Evolutionary conservation across 1,139 yeast genomes (phyloP).

Genomic region (Geotrichum klebahnii): DNA sequence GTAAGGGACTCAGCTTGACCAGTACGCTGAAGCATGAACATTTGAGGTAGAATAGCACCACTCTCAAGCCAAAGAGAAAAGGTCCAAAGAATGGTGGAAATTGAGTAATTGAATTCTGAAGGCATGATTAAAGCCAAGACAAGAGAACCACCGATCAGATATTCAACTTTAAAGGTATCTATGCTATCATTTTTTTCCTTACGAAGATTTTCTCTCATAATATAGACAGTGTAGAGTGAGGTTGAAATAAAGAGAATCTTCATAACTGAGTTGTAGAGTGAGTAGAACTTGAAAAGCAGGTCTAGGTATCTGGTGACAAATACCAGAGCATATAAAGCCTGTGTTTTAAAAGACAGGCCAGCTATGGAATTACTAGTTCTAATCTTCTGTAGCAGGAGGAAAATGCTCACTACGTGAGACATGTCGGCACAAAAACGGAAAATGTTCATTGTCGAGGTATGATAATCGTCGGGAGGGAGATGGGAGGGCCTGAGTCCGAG

Average conservation of each 20-base stretch:
- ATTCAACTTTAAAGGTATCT: constrained; percentile 75
- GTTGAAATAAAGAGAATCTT: constrained; percentile 74
- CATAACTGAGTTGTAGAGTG: constrained; percentile 74
- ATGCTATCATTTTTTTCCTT: constrained; percentile 40
- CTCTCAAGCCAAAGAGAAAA: constrained; percentile 58
- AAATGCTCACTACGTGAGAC: constrained; percentile 75
- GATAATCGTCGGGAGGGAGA: not conserved
- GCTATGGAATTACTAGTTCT: constrained; percentile 60
- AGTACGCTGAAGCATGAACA: constrained; percentile 81
- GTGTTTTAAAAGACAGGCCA: constrained; percentile 89
- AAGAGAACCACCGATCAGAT: constrained; percentile 61
- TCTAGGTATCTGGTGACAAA: constrained; percentile 77
- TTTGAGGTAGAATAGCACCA: constrained; percentile 87
- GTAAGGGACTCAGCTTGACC: constrained; percentile 88
- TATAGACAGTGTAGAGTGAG: constrained; percentile 66
- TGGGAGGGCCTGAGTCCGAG: too few species aligned
- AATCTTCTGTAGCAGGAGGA: constrained; percentile 70
- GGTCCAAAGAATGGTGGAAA: constrained; percentile 49
- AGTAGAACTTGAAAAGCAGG: constrained; percentile 47
- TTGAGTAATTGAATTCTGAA: constrained; percentile 42
- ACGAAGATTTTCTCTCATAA: constrained; percentile 59
- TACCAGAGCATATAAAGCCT: constrained; percentile 70
- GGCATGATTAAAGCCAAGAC: constrained; percentile 63
- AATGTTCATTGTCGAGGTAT: constrained; percentile 12
- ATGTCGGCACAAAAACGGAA: constrained; percentile 46